Conservation (phyloP, 371 early-diverging fungal genomes). For the Cladochytrium tenue region DNA sequence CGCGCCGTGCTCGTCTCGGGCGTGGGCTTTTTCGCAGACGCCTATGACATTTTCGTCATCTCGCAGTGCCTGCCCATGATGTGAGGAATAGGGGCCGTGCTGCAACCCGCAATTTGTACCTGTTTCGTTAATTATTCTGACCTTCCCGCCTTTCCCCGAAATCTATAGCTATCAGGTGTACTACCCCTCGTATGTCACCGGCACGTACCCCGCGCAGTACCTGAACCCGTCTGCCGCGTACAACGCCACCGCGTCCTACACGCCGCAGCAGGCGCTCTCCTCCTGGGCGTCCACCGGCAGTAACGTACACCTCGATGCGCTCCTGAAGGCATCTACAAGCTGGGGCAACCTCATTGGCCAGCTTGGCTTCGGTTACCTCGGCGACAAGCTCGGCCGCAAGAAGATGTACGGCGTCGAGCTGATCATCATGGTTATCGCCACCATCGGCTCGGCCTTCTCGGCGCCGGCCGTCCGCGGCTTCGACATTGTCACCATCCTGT, state of each 20-base stretch:
- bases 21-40: constrained; percentile 85
- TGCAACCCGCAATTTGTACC: no score
- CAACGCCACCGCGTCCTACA: neutral
- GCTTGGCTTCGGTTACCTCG: constrained; percentile 79
- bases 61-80: constrained; percentile 45
- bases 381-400: constrained; percentile 76
- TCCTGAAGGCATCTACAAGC: constrained; percentile 78
- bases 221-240: neutral
- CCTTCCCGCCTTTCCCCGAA: neutral
- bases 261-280: constrained; percentile 4
- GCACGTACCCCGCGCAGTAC: constrained; percentile 7
- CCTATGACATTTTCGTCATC: constrained; percentile 87
- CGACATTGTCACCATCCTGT: constrained; percentile 70
- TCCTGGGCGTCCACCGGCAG: neutral
- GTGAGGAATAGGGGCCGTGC: neutral
- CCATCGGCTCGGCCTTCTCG: constrained; percentile 79
- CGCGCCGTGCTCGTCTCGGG: constrained; percentile 82
- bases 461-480: constrained; percentile 68
- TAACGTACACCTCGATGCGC: constrained; percentile 44
- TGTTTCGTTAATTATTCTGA: neutral
- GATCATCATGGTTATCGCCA: constrained; percentile 65
- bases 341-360: constrained; percentile 85
- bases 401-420: constrained; percentile 83
- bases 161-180: constrained; percentile 61
- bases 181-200: constrained; percentile 31